These are phyloP conservation scores for Hemerocallis citrina DNA, from an alignment of 106 monocot genomes.

Conservation along the genomic window DNA sequence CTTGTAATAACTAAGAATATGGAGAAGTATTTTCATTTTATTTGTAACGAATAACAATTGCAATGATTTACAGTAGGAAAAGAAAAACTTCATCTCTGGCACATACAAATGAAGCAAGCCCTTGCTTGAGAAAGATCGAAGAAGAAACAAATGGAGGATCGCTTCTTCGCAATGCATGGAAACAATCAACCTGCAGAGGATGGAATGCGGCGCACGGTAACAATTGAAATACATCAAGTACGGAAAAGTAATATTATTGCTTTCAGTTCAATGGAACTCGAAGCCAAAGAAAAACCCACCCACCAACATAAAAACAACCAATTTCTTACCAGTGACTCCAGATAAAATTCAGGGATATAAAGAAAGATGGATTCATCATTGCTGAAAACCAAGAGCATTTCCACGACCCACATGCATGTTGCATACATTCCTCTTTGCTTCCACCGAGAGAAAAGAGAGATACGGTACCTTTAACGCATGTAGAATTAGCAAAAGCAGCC, in stretches of 20 bases:
- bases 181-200: conserved; percentile 79
- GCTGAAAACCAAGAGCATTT: conserved; percentile 79
- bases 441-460: conserved; percentile 80
- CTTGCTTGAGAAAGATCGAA: conserved; percentile 73
- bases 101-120: conserved; percentile 96
- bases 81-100: not conserved
- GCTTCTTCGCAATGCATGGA: conserved; percentile 83
- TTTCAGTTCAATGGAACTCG: not conserved
- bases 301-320: not conserved
- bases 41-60: too few relatives aligned
- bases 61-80: too few relatives aligned
- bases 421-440: conserved; percentile 98
- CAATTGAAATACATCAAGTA: not conserved
- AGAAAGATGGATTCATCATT: conserved; percentile 53
- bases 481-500: not conserved
- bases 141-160: conserved; percentile 97
- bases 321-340: conserved; percentile 70
- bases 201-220: not conserved
- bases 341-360: conserved; percentile 84
- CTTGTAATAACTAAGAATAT: too few relatives aligned
- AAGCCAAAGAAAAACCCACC: not conserved
- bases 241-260: not conserved
- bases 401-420: conserved; percentile 85
- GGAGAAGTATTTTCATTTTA: too few relatives aligned
- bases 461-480: conserved; percentile 56